These are phyloP conservation scores for Solanum infundibuliforme DNA, from an alignment of 257 asterid genomes.

Conservation along the genomic window DNA sequence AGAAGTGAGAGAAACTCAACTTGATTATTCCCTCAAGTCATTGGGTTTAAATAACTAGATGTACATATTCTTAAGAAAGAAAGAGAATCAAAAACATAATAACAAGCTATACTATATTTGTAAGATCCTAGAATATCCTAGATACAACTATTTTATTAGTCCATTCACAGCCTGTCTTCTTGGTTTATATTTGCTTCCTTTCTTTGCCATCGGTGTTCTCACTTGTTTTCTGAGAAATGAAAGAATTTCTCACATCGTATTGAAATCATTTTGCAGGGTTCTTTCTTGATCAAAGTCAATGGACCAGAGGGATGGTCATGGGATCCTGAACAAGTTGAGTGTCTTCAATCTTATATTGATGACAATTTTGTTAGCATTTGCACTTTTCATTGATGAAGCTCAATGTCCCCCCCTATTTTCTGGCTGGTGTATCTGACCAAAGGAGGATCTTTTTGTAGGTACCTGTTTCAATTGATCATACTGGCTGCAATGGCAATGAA, in stretches of 20 bases:
- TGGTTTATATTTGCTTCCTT: not conserved
- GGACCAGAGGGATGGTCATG: constrained; percentile 97
- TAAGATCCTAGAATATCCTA: not conserved
- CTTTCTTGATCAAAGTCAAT: constrained; percentile 76
- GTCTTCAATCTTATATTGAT: constrained; percentile 10
- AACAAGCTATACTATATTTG: not conserved
- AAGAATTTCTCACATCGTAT: not conserved
- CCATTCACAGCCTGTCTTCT: not conserved
- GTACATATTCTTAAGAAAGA: not conserved
- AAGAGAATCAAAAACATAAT: not conserved
- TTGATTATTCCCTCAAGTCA: not conserved
- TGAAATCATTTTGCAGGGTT: constrained; percentile 51
- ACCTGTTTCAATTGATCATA: constrained; percentile 65
- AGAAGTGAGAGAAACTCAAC: not conserved
- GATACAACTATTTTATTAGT: not conserved
- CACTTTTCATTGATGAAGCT: not conserved
- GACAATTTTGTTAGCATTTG: not conserved
- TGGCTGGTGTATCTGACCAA: constrained; percentile 11
- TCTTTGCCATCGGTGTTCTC: not conserved
- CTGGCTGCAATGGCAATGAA: constrained; percentile 87
- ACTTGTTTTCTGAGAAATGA: constrained; percentile 1
- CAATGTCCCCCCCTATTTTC: not conserved
- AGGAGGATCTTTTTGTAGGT: constrained; percentile 37
- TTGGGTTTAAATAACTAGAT: not conserved
- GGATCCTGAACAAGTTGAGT: constrained; percentile 92